These are phyloP conservation scores for Dictyostelium brefeldianum DNA, from an alignment of 78 protist species.

Conservation along the genomic window DNA sequence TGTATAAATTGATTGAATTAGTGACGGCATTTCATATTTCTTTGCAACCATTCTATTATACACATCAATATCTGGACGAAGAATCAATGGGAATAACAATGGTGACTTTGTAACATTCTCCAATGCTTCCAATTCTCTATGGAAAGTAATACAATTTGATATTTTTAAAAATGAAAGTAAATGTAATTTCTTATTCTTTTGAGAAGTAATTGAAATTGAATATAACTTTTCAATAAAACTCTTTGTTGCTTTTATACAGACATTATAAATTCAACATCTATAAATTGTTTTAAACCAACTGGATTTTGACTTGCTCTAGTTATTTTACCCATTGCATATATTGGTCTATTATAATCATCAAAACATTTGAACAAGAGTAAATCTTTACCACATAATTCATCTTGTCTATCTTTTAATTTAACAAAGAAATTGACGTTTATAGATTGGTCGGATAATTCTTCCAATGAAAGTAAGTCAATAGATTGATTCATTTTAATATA, in stretches of 20 bases:
- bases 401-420: not conserved
- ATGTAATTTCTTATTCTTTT: not conserved
- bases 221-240: not conserved
- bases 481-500: not conserved
- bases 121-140: slow-evolving; percentile 16
- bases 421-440: not conserved
- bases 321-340: not conserved
- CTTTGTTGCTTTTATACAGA: not conserved
- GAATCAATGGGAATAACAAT: not conserved
- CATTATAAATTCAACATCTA: not conserved
- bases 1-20: not conserved
- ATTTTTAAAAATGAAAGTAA: not conserved
- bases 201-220: not conserved
- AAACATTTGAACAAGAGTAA: not conserved
- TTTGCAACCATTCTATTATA: not conserved
- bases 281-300: not conserved
- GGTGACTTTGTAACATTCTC: not conserved
- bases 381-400: not conserved
- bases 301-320: too few species aligned
- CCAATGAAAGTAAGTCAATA: not conserved
- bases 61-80: not conserved
- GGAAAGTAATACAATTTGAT: slow-evolving; percentile 29
- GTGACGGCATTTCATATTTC: slow-evolving; percentile 4
- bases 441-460: not conserved
- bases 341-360: not conserved